phyloP scores from a whole-genome alignment of 805 yeast species.

The fission yeast (Schizosaccharomyces pombe) region ASM294v3 CU329670.1:3427501-3428000 shows the following conservation, averaged over 20 bases:
- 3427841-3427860: constrained; percentile 65
- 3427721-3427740: constrained; percentile 35
- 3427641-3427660: constrained; percentile 30
- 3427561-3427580: constrained; percentile 38
- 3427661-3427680: constrained; percentile 11
- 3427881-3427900: constrained; percentile 12
- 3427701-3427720: constrained; percentile 68
- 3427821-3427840: constrained; percentile 63
- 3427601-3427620: constrained; percentile 14
- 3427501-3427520: constrained; percentile 39
- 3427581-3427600: constrained; percentile 24
- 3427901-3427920: constrained; percentile 22
- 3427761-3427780: constrained; percentile 54
- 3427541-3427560: constrained; percentile 39
- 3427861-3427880: constrained; percentile 25
- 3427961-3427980: constrained; percentile 36
- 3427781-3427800: constrained; percentile 49
- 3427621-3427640: constrained; percentile 40
- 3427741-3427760: constrained; percentile 34
- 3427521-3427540: constrained; percentile 55
- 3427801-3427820: constrained; percentile 30
- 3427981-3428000: constrained; percentile 56
- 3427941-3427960: constrained; percentile 59
- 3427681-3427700: constrained; percentile 26
- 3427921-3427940: constrained; percentile 51